Evolutionary conservation across 805 yeast genomes (phyloP), one percentile per base, ranked within the genome.

Genomic region (Starmera dryadoides): DNA sequence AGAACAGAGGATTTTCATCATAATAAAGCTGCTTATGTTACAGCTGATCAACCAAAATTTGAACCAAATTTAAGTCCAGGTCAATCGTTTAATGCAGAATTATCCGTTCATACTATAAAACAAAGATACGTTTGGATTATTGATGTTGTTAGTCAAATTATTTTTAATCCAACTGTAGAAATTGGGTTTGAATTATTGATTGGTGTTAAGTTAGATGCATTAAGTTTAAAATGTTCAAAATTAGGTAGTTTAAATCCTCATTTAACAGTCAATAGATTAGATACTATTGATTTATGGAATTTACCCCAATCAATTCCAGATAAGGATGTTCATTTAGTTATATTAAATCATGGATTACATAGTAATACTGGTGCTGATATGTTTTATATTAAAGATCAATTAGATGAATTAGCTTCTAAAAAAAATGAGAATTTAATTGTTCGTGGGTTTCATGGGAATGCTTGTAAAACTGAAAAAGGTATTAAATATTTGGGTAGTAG

Each of bases 381-480:
- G 85, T 64, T 74, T 25, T 84, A 81, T 48, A 50, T 85, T 34
- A 84, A 81, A 49, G 93, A 85, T 47, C 75, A 75, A 49, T 71
- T 82, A 4, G 86, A 81, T 46, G 53, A 56, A 17, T 50, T 48
- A 37, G 61, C 70, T 1, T 54, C 49, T 7, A 49, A 49, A n/a
- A 57, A 68, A 0, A 60, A 64, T 4, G 83, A 79, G 29, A 72
- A 76, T 35, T 56, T 82, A 4, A 71, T 83, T 2, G 85, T 83
- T 3, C 71, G 81, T 48, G 91, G 87, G 0, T 85, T 60, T 50
- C 71, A 77, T 9, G 82, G 79, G 0, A 85, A 85, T 52, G 81
- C 76, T 4, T 81, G 93, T 50, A 78, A 80, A 51, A 85, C 95
- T 0, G 95, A 85, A 53, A 64, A 84, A 34, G 95, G 95, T 0